Percentiles rank a stretch among this genome's conserved stretches.
These are phyloP conservation scores for Hanseniaspora jakobsenii DNA, from an alignment of 805 yeast genomes.

Conservation along the genomic window DNA sequence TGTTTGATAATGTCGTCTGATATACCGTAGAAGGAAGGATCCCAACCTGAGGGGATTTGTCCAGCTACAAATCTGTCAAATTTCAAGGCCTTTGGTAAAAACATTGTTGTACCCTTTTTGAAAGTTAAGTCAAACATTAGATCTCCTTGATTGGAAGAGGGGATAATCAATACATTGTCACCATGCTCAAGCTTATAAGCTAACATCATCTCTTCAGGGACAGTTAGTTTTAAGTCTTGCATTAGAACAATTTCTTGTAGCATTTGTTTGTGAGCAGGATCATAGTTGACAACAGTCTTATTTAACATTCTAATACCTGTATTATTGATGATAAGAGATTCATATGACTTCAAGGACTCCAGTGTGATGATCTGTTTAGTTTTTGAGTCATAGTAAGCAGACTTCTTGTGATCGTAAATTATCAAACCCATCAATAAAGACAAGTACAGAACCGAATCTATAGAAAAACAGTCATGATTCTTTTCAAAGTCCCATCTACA, in stretches of 20 bases:
- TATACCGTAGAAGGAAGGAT: slow-evolving; percentile 70
- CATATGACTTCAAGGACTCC: slow-evolving; percentile 58
- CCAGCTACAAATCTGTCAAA: slow-evolving; percentile 26
- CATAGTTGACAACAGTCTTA: slow-evolving; percentile 44
- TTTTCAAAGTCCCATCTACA: slow-evolving; percentile 94
- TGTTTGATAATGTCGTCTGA: slow-evolving; percentile 67
- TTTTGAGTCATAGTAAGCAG: slow-evolving; percentile 75
- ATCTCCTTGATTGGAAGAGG: slow-evolving; percentile 36
- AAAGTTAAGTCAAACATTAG: slow-evolving; percentile 60
- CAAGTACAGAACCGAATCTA: slow-evolving; percentile 84
- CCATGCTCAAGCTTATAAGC: slow-evolving; percentile 75
- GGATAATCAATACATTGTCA: slow-evolving; percentile 51
- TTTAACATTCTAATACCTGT: slow-evolving; percentile 77
- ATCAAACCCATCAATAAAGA: slow-evolving; percentile 90
- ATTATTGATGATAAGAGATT: slow-evolving; percentile 61
- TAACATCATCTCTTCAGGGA: slow-evolving; percentile 68
- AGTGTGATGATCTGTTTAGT: slow-evolving; percentile 67
- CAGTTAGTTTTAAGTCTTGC: slow-evolving; percentile 76
- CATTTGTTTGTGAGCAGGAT: slow-evolving; percentile 68
- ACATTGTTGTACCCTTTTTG: slow-evolving; percentile 66
- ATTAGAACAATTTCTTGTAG: slow-evolving; percentile 77
- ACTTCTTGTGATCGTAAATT: slow-evolving; percentile 38
- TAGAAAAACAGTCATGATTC: slow-evolving; percentile 56
- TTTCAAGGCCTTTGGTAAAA: slow-evolving; percentile 49
- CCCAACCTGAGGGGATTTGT: slow-evolving; percentile 86